A percentile compares a stretch with the other conserved stretches of the same genome.
These are phyloP conservation scores for Panaeolus papilionaceus DNA, from an alignment of 768 basidiomycete species.

Conservation along the genomic window DNA sequence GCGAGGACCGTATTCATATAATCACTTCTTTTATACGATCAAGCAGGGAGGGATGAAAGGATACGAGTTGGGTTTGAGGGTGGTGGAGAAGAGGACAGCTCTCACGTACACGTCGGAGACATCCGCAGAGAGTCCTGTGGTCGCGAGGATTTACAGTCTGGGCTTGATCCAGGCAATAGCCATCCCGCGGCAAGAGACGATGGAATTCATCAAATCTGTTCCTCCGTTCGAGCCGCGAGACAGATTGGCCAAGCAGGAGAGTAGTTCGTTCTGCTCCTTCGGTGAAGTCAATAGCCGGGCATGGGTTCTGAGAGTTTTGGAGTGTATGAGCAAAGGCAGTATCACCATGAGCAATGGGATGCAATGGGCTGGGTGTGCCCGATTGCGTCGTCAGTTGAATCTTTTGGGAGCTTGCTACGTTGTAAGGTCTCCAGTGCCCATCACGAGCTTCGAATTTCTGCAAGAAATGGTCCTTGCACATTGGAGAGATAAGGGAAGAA, in stretches of 20 bases:
- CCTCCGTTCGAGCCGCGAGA: slow-evolving; percentile 9
- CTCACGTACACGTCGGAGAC: slow-evolving; percentile 6
- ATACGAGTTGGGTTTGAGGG: not conserved
- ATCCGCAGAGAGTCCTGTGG: not conserved
- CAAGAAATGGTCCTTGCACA: slow-evolving; percentile 4
- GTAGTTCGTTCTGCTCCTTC: not conserved
- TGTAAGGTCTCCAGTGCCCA: not conserved
- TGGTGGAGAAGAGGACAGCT: slow-evolving; percentile 6
- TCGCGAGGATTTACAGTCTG: not conserved
- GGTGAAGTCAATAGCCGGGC: not conserved
- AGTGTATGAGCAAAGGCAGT: not conserved
- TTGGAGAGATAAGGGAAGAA: slow-evolving; percentile 6
- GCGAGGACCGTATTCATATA: slow-evolving; percentile 1
- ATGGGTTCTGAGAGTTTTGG: slow-evolving; percentile 1
- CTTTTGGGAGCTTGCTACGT: not conserved
- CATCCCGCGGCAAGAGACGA: not conserved
- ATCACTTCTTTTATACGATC: slow-evolving; percentile 4
- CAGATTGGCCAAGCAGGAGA: not conserved
- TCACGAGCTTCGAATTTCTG: not conserved
- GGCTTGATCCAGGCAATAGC: not conserved
- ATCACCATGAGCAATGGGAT: not conserved
- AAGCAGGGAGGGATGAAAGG: slow-evolving; percentile 7
- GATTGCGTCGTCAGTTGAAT: not conserved
- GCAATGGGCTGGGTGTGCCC: not conserved
- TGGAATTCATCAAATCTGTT: slow-evolving; percentile 7